Evolutionary conservation across 2,329 filamentous ascomycete genomes (phyloP).

Genomic region (Fusarium proliferatum): DNA sequence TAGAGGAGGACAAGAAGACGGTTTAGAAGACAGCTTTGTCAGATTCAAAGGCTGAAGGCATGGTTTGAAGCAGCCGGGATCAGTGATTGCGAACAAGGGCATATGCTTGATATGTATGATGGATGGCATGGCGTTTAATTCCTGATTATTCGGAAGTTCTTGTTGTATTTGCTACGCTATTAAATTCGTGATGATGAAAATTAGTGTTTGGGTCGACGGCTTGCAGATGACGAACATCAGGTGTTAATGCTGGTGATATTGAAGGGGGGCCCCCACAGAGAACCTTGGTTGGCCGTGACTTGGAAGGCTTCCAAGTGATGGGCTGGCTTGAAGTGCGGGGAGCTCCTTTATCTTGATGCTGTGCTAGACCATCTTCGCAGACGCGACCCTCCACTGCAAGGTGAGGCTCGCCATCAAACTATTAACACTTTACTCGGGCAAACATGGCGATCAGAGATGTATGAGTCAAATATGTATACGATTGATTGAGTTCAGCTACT

Average conservation of each 20-base stretch:
- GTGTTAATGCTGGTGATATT: not conserved
- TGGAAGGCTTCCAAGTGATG: not conserved
- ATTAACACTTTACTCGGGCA: not conserved
- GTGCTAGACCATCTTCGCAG: not conserved
- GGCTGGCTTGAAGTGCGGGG: not conserved
- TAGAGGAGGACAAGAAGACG: not conserved
- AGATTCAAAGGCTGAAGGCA: not conserved
- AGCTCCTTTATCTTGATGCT: not conserved
- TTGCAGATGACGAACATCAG: not conserved
- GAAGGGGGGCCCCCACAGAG: accelerated
- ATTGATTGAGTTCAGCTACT: not conserved
- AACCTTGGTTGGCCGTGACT: accelerated
- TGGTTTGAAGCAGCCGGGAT: not conserved
- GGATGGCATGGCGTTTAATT: not conserved
- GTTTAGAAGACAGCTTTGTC: not conserved
- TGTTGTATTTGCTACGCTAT: not conserved
- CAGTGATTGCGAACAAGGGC: not conserved
- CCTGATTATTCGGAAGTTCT: not conserved
- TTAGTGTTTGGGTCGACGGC: too few relatives aligned
- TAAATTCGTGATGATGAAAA: not conserved
- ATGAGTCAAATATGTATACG: not conserved
- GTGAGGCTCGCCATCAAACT: not conserved
- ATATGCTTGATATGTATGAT: not conserved
- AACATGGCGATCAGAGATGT: not conserved
- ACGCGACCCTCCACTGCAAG: not conserved